Percentiles rank a stretch among this genome's conserved stretches.
phyloP scores from a whole-genome alignment of 2,329 filamentous ascomycete species.

The Pyricularia grisea region DNA sequence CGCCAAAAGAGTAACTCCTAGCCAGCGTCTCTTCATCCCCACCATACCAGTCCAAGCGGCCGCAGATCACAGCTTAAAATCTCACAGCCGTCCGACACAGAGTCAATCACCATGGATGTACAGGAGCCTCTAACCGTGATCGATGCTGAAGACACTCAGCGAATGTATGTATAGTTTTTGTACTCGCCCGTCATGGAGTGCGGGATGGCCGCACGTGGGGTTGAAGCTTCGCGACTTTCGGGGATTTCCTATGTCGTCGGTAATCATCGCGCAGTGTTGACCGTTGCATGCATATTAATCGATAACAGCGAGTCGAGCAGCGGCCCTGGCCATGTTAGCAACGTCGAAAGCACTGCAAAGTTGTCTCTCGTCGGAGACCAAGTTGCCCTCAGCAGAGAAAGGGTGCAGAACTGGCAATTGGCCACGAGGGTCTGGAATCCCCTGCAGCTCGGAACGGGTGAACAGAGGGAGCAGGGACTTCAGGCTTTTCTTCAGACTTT shows the following conservation, averaged over 20 bases:
- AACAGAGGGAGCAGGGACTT: neutral
- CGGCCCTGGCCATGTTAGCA: neutral
- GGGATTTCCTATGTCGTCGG: too few species aligned
- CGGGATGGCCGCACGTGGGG: neutral
- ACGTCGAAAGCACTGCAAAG: neutral
- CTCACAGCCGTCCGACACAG: neutral
- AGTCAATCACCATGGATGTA: neutral
- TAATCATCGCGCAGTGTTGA: neutral
- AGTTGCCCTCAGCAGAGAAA: neutral
- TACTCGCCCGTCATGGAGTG: neutral
- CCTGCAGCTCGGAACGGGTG: neutral
- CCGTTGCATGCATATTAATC: neutral
- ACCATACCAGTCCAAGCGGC: neutral
- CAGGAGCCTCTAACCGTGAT: neutral
- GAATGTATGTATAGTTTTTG: neutral
- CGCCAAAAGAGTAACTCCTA: too few species aligned
- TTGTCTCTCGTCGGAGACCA: neutral
- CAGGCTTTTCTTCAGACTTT: neutral
- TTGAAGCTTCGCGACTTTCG: neutral
- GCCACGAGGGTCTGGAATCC: neutral
- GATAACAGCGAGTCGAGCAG: neutral
- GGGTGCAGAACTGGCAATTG: neutral
- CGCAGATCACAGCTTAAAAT: neutral
- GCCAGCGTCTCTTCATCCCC: neutral
- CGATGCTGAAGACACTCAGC: neutral